phyloP scores from a whole-genome alignment of 2,329 filamentous ascomycete genomes.

The Ceratocystis diversiconidia region DNA sequence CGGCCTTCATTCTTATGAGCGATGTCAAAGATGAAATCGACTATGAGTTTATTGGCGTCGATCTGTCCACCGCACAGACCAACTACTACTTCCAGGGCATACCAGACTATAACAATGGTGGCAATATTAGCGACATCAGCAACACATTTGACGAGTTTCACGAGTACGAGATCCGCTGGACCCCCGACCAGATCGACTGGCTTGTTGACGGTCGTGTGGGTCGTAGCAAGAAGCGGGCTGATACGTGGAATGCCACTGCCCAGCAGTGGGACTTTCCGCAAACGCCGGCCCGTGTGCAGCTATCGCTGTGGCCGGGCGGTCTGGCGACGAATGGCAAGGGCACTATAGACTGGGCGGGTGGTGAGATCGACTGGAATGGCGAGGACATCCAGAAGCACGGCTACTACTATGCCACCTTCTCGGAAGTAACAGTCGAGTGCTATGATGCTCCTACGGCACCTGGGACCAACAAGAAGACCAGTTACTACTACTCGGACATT shows the following conservation, averaged over 20 bases:
- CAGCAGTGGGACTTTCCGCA: constrained; percentile 82
- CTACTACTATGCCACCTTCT: constrained; percentile 77
- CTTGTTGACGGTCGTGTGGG: constrained; percentile 65
- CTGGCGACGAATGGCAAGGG: constrained; percentile 63
- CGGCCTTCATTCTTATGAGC: constrained; percentile 86
- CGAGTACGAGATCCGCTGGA: constrained; percentile 89
- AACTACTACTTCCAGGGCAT: constrained; percentile 98
- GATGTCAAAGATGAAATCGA: constrained; percentile 98
- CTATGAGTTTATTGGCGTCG: constrained; percentile 81
- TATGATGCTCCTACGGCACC: constrained; percentile 50
- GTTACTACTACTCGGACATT: constrained; percentile 60
- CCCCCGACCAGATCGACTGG: constrained; percentile 75
- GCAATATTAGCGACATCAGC: constrained; percentile 47
- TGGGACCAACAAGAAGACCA: constrained; percentile 53
- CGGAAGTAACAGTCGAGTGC: constrained; percentile 70
- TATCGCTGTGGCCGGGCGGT: constrained; percentile 94
- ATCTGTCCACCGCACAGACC: constrained; percentile 66
- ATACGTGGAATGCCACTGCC: constrained; percentile 74
- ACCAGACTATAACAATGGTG: constrained; percentile 64
- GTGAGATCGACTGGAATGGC: constrained; percentile 73
- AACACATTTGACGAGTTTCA: constrained; percentile 70
- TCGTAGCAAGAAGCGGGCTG: constrained; percentile 57
- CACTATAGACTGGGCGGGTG: constrained; percentile 84
- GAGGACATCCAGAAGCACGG: constrained; percentile 66
- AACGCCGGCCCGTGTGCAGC: constrained; percentile 76